Evolutionary conservation across 2,329 filamentous ascomycete genomes (phyloP).

Genomic region (Penicillium sp.): DNA sequence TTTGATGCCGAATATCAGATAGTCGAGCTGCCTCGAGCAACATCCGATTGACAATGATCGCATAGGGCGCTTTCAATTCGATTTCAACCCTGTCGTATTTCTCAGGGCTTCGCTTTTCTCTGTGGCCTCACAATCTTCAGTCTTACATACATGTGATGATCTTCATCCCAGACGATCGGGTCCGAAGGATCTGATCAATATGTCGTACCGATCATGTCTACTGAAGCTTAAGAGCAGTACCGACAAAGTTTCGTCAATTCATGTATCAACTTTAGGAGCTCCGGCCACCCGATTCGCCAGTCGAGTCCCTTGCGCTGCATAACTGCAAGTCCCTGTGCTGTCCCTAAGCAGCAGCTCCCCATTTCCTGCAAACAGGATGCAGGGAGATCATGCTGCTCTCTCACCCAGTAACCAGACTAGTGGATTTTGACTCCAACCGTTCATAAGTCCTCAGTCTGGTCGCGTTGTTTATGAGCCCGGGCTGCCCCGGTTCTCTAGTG

Average conservation of each 20-base stretch:
- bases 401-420: conserved; percentile 13
- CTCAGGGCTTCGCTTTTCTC: neutral
- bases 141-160: conserved; percentile 1
- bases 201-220: neutral
- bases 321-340: conserved; percentile 16
- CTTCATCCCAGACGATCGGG: neutral
- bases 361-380: conserved; percentile 19
- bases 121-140: neutral
- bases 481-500: neutral
- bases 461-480: conserved; percentile 10
- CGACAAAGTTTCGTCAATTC: neutral
- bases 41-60: no score
- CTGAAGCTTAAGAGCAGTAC: neutral
- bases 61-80: neutral
- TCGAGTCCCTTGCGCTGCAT: conserved; percentile 20
- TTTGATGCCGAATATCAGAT: no score
- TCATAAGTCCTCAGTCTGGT: conserved; percentile 2
- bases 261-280: neutral
- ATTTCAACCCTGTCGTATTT: neutral
- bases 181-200: neutral
- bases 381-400: conserved; percentile 13
- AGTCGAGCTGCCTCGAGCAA: no score
- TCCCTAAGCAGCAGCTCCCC: conserved; percentile 8
- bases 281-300: conserved; percentile 4
- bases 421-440: conserved; percentile 13